phyloP scores from a whole-genome alignment of 2,329 filamentous ascomycete species.

The Pseudogymnoascus sp. region DNA sequence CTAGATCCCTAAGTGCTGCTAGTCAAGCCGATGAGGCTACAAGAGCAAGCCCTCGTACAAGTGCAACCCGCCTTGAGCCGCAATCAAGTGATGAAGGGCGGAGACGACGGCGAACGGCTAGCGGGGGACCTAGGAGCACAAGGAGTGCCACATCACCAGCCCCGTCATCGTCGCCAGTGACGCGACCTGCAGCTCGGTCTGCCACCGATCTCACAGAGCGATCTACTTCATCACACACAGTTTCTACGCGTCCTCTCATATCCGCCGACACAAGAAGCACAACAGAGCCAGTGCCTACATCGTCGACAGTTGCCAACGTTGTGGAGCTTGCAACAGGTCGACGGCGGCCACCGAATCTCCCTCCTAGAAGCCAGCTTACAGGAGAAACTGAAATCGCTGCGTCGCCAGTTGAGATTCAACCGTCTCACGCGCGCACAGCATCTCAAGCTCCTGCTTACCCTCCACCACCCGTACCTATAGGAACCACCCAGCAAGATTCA shows the following conservation, averaged over 20 bases:
- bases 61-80: constrained; percentile 40
- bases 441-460: background rate
- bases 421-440: background rate
- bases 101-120: constrained; percentile 43
- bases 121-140: constrained; percentile 31
- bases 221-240: constrained; percentile 24
- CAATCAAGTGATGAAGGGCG: constrained; percentile 39
- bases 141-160: constrained; percentile 46
- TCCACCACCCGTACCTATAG: constrained; percentile 15
- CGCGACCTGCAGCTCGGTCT: constrained; percentile 48
- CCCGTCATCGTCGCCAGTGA: constrained; percentile 33
- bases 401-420: background rate
- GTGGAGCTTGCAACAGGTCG: background rate
- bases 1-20: constrained; percentile 39
- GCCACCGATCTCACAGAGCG: constrained; percentile 52
- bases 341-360: background rate
- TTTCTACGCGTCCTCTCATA: constrained; percentile 19
- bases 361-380: background rate
- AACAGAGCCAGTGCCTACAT: background rate
- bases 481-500: constrained; percentile 26
- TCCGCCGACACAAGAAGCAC: constrained; percentile 21
- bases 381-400: background rate
- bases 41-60: constrained; percentile 39
- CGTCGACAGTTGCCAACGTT: background rate
- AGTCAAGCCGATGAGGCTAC: constrained; percentile 40